These are phyloP conservation scores for Elongisporangium anandrum DNA, from an alignment of 352 stramenopile species.

Conservation along the genomic window DNA sequence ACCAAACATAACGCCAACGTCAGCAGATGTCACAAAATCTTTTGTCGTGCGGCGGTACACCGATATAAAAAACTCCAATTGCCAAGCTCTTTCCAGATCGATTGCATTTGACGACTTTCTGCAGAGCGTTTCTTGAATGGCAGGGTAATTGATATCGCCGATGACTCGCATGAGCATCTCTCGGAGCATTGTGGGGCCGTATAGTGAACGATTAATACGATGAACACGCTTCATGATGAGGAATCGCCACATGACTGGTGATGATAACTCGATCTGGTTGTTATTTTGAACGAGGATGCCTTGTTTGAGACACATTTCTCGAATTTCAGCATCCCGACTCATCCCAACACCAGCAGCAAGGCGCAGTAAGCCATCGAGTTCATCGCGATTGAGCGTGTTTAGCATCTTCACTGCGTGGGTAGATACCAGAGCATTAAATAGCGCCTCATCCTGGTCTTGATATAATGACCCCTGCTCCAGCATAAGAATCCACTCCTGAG, in stretches of 20 bases:
- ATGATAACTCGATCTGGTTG: conserved; percentile 7
- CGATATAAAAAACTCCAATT: conserved; percentile 22
- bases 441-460: neutral
- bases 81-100: conserved; percentile 9
- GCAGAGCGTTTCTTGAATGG: conserved; percentile 2
- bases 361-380: conserved; percentile 9
- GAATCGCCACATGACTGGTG: conserved; percentile 14
- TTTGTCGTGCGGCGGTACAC: conserved; percentile 11
- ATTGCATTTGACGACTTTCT: too few relatives aligned
- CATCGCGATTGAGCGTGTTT: conserved; percentile 8
- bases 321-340: conserved; percentile 2
- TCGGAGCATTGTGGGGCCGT: conserved; percentile 8
- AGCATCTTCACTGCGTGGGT: conserved; percentile 14
- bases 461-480: conserved; percentile 7
- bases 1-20: conserved; percentile 7
- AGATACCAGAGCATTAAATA: conserved; percentile 7
- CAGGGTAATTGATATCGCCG: conserved; percentile 13
- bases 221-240: conserved; percentile 16
- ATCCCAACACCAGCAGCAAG: conserved; percentile 8
- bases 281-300: conserved; percentile 13
- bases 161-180: conserved; percentile 9
- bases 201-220: conserved; percentile 6
- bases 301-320: conserved; percentile 8
- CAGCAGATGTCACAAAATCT: conserved; percentile 14
- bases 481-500: conserved; percentile 8